Evolutionary conservation across 2,329 filamentous ascomycete genomes (phyloP), one percentile per base, ranked within the genome.

Genomic region (Coleophoma cylindrospora): DNA sequence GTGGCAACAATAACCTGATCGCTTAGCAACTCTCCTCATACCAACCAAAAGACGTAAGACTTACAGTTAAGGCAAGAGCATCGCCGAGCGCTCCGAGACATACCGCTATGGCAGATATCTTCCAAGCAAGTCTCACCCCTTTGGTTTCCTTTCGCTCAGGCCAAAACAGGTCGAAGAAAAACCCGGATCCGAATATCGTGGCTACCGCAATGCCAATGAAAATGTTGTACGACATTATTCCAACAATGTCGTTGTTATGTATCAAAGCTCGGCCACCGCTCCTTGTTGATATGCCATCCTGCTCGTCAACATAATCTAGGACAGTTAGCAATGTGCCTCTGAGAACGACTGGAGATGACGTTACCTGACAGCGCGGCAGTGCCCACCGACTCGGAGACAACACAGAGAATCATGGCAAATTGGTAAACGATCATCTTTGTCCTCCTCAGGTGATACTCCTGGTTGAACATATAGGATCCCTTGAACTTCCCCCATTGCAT

Each of bases 121-220:
- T 76, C 79, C 79, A 83, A 1, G 77, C 74, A n/a, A 72, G 56
- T 45, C 74, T 72, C 3, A 81, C 76, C 17, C 67, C 61, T 17
- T 54, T 60, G 4, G 68, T 72, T 53, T 83, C 79, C 10, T 68
- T 61, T 44, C 79, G 70, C 47, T 78, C 76, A 0, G 79, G 79
- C 76, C 77, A 82, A 66, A 81, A 80, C 3, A 83, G 71, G 58
- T 82, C 79, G 64, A 82, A 81, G 68, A 82, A 81, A 68, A 82
- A 82, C 0, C 73, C 79, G 1, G 74, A 72, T 19, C 78, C 78
- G 57, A 83, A 82, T 57, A 82, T 75, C 43, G 73, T 77, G 13
- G 78, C 78, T 9, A 81, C 74, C 15, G 73, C 77, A 33, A 82
- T 69, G 17, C 79, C 79, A 8, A 77, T 73, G 54, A 80, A 81